Base-by-base conservation (phyloP, 23 red algal species). In the Cyanidiococcus yangmingshanensis region DNA sequence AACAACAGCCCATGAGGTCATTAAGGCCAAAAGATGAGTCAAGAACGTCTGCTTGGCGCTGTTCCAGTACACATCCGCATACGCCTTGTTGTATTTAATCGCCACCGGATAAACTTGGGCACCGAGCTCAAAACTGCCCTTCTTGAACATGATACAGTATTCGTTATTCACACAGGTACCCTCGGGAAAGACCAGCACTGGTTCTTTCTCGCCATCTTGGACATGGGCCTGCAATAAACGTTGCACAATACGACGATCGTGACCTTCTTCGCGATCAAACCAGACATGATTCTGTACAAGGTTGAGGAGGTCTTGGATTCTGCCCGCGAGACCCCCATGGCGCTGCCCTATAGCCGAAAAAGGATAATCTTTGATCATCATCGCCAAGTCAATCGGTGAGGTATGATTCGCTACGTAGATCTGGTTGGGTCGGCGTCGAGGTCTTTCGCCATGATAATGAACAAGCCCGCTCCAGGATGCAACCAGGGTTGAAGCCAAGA, bases 131-230 rank as follows among this genome's bases (percentile, higher is more conserved):
- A 96, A 96, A 57, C 78, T 82, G 29, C 92, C 92, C 75, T 96
- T 96, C 67, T 96, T 96, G 39, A 96, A 96, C 92, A 96, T 96
- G 41, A 96, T 90, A 37, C 92, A 96, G 59, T 96, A 96, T 41
- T 87, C 77, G 79, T 89, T 87, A 75, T 90, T 90, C 18, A 87
- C 86, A 81, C 92, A 96, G 40, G 92, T 96, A 77, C 92, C 92
- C 84, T 96, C 92, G 41, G 92, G 92, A 68, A 96, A 96, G 29
- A 96, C 87, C 32, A 96, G 58, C 92, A 90, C 90, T 77, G 92
- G 92, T 82, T 96, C 92, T 18, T 96, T 90, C 57, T 21, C 80
- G 0, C 39, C 75, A 41, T 87, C 76, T 24, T 37, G 25, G 31
- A 90, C 88, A 74, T 96, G 92, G 17, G 81, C 92, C 34, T 58